Evolutionary conservation across 805 yeast genomes (phyloP).

Genomic region (Vanderwaltozyma tropicalis): DNA sequence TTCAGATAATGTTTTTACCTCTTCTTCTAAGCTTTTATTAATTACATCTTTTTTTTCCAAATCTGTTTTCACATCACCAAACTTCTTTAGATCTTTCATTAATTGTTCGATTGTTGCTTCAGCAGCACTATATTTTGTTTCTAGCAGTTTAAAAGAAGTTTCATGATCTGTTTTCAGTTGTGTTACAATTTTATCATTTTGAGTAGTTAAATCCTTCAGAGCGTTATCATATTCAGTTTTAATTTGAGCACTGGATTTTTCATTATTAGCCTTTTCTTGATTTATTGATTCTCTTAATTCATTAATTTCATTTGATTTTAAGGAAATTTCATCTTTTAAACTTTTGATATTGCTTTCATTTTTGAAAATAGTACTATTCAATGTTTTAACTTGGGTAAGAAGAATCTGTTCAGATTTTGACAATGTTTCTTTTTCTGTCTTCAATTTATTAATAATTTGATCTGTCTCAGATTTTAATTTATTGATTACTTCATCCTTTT

Average conservation of each 20-base stretch:
- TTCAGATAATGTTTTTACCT: not conserved
- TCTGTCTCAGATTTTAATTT: constrained; percentile 34
- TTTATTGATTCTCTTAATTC: not conserved
- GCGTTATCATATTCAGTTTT: too few species aligned
- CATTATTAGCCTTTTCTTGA: too few species aligned
- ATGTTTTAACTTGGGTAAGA: constrained; percentile 52
- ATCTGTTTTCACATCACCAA: constrained; percentile 19
- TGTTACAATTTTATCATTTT: too few species aligned
- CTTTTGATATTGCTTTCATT: constrained; percentile 13
- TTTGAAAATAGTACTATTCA: constrained; percentile 38
- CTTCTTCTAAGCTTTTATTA: constrained; percentile 17
- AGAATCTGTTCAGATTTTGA: constrained; percentile 62
- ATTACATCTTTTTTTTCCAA: constrained; percentile 16
- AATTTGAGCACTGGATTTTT: too few species aligned
- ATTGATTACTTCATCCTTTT: constrained; percentile 48
- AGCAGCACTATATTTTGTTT: constrained; percentile 6
- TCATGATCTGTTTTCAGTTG: too few species aligned
- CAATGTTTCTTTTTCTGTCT: constrained; percentile 50
- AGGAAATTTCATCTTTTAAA: constrained; percentile 1
- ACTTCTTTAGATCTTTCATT: constrained; percentile 19
- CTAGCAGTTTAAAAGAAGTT: constrained; percentile 4
- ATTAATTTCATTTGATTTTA: constrained; percentile 1
- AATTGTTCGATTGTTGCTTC: constrained; percentile 18
- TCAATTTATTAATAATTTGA: not conserved
- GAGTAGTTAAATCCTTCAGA: too few species aligned